Evolutionary conservation across 2,329 filamentous ascomycete genomes (phyloP).

Genomic region (Sporothrix schenckii): DNA sequence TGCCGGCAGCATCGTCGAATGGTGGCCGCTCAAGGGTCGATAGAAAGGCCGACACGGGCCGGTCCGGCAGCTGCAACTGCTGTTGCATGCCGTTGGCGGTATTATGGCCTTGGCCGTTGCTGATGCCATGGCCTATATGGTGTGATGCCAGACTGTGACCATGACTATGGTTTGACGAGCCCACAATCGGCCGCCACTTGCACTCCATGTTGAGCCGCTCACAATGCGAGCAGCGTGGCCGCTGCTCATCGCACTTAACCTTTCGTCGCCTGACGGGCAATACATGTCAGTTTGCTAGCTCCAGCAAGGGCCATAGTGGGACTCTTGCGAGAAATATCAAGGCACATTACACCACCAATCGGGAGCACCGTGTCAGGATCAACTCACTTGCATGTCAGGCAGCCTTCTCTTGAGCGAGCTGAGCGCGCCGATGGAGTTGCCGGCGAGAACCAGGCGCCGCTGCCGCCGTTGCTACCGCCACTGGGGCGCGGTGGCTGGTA

Average conservation of each 20-base stretch:
- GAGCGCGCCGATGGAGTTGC: conserved; percentile 15
- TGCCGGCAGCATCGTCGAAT: not conserved
- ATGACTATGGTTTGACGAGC: not conserved
- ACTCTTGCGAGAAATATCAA: not conserved
- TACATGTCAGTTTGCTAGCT: not conserved
- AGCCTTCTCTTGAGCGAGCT: conserved; percentile 43
- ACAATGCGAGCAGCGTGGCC: conserved; percentile 57
- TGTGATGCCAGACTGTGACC: not conserved
- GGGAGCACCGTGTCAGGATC: not conserved
- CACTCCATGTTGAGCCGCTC: conserved; percentile 57
- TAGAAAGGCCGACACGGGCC: conserved; percentile 7
- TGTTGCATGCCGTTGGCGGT: conserved; percentile 8
- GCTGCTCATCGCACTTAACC: conserved; percentile 56
- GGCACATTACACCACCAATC: not conserved
- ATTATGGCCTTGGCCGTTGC: conserved; percentile 33
- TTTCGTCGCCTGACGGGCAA: conserved; percentile 51
- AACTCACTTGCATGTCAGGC: conserved; percentile 52
- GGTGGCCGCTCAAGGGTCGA: conserved; percentile 13
- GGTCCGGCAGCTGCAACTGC: conserved; percentile 21
- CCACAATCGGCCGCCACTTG: conserved; percentile 47
- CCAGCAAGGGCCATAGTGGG: not conserved
- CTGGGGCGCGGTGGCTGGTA: conserved; percentile 17
- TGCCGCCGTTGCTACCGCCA: not conserved
- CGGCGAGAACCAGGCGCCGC: conserved; percentile 18
- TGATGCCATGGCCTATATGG: not conserved